Percentiles rank a stretch among this genome's conserved stretches.
Evolutionary conservation across 1,284 basidiomycete species (phyloP).

Genomic region (Malassezia slooffiae): DNA sequence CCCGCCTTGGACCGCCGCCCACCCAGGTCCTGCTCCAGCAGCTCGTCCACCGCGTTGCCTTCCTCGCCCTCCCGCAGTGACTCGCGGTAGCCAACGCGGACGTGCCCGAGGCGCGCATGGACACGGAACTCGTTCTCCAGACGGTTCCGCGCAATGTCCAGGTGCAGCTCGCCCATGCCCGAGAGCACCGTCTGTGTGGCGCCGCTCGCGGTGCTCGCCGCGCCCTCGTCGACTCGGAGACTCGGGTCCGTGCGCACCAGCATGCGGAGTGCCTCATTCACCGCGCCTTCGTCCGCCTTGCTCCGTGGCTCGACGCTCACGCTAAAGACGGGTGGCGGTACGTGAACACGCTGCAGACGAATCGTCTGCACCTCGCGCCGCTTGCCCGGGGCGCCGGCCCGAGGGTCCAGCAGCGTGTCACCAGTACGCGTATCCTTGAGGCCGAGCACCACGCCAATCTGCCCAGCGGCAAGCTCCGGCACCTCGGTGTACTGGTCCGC

Average conservation of each 20-base stretch:
- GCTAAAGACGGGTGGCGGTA: constrained; percentile 64
- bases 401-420: constrained; percentile 57
- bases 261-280: constrained; percentile 62
- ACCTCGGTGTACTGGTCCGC: constrained; percentile 69
- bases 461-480: constrained; percentile 66
- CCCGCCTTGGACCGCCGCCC: constrained; percentile 32
- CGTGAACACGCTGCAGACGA: constrained; percentile 60
- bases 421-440: constrained; percentile 72
- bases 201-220: constrained; percentile 10
- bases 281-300: constrained; percentile 57
- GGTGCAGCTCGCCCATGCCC: constrained; percentile 70
- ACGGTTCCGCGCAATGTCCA: constrained; percentile 73
- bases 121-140: constrained; percentile 68
- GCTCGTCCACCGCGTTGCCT: constrained; percentile 14
- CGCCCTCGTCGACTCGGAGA: constrained; percentile 53
- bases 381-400: constrained; percentile 3
- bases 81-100: constrained; percentile 71
- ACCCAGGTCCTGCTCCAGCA: constrained; percentile 31
- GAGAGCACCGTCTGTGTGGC: constrained; percentile 74
- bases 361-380: constrained; percentile 33
- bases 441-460: constrained; percentile 73
- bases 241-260: constrained; percentile 77
- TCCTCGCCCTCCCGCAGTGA: constrained; percentile 50
- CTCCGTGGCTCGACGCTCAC: constrained; percentile 39
- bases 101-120: constrained; percentile 63